phyloP scores from a whole-genome alignment of 306 rosid species.

The Mimosa pudica region DNA sequence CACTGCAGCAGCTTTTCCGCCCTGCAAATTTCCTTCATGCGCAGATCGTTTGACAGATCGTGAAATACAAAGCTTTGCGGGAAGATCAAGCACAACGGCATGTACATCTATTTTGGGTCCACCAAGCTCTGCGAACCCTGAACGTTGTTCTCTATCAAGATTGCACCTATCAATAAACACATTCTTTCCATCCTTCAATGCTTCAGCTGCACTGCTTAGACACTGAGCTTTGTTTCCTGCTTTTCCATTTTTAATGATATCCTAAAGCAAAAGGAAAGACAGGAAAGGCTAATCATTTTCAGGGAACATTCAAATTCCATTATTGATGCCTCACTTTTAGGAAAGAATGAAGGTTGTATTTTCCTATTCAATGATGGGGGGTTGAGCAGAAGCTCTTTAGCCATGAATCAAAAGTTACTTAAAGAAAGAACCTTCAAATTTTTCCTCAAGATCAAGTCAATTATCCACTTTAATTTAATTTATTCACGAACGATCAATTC shows the following conservation, averaged over 20 bases:
- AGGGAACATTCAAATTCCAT: conserved; percentile 23
- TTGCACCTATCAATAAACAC: conserved; percentile 89
- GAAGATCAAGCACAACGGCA: conserved; percentile 88
- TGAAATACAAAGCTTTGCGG: conserved; percentile 83
- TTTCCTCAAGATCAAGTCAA: conserved; percentile 1
- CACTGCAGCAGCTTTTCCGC: conserved; percentile 92
- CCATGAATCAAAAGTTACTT: conserved; percentile 1
- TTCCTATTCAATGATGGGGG: not conserved
- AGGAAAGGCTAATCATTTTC: not conserved
- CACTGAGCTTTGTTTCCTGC: conserved; percentile 84
- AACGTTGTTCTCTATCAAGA: conserved; percentile 74
- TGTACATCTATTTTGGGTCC: conserved; percentile 59
- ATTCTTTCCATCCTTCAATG: conserved; percentile 70
- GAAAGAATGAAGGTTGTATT: not conserved
- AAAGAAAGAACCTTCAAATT: not conserved
- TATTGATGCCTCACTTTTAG: not conserved
- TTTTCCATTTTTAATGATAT: conserved; percentile 81
- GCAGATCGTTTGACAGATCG: conserved; percentile 83
- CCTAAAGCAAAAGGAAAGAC: conserved; percentile 49
- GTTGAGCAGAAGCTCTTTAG: conserved; percentile 8
- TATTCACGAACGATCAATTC: conserved; percentile 1
- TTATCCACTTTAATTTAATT: not conserved
- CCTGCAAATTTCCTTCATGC: conserved; percentile 94
- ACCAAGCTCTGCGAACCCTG: conserved; percentile 74
- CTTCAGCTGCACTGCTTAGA: conserved; percentile 61